Conservation (phyloP, 1,139 yeast genomes). For the Protomyces macrosporus region DNA sequence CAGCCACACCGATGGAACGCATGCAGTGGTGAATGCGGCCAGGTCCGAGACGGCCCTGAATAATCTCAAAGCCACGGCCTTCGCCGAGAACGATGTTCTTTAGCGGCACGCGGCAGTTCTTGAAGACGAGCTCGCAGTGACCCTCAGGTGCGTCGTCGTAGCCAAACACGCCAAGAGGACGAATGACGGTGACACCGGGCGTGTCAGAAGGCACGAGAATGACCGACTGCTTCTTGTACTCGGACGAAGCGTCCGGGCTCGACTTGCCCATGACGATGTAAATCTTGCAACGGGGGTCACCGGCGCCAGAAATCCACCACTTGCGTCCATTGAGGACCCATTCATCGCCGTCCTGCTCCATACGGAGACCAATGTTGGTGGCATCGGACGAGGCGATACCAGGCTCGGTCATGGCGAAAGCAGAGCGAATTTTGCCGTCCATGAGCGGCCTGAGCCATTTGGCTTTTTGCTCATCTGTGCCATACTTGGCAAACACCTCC, state of each 20-base stretch:
- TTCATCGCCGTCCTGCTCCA: conserved; percentile 47
- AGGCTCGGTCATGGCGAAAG: conserved; percentile 67
- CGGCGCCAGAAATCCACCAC: conserved; percentile 76
- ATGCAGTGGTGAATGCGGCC: conserved; percentile 73
- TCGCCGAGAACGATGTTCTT: conserved; percentile 43
- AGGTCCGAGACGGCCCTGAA: conserved; percentile 67
- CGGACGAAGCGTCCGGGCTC: conserved; percentile 39
- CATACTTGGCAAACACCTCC: conserved; percentile 63
- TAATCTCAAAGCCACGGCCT: conserved; percentile 63
- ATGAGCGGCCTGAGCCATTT: conserved; percentile 55
- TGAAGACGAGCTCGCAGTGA: conserved; percentile 58
- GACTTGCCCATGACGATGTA: conserved; percentile 70
- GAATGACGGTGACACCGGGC: conserved; percentile 51
- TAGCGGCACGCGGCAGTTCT: conserved; percentile 50
- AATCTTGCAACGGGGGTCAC: conserved; percentile 56
- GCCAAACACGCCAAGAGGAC: conserved; percentile 59
- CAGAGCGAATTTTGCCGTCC: conserved; percentile 58
- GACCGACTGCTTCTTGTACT: conserved; percentile 57
- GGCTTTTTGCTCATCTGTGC: conserved; percentile 49
- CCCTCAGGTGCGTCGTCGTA: conserved; percentile 74
- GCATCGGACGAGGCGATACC: conserved; percentile 66
- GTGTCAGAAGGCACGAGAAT: conserved; percentile 54
- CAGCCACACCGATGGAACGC: conserved; percentile 64
- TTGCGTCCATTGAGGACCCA: conserved; percentile 60
- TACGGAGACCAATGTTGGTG: conserved; percentile 54